phyloP scores from a whole-genome alignment of 225 moss, liverwort and hornwort genomes.

The Polytrichum formosum region DNA sequence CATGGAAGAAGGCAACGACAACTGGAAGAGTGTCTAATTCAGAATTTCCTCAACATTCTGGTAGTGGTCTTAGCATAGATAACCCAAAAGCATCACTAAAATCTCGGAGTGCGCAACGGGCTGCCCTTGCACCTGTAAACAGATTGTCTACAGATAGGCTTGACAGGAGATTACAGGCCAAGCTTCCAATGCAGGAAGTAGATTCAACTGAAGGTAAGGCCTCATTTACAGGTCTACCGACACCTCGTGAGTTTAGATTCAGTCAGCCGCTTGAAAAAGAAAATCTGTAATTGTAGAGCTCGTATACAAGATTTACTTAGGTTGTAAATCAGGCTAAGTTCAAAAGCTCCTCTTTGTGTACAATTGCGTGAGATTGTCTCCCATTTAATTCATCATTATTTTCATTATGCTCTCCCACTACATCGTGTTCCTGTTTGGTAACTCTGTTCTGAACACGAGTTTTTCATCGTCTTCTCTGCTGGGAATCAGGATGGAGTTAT shows the following conservation, averaged over 20 bases:
- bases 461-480: no score
- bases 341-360: conserved; percentile 20
- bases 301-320: not conserved
- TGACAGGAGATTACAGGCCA: conserved; percentile 46
- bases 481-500: no score
- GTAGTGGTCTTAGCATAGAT: conserved; percentile 18
- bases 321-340: conserved; percentile 23
- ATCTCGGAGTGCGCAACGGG: conserved; percentile 30
- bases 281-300: conserved; percentile 32
- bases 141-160: conserved; percentile 23
- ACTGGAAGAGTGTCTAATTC: conserved; percentile 21
- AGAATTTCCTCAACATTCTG: conserved; percentile 16
- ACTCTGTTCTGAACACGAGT: no score
- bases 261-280: conserved; percentile 38
- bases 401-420: no score
- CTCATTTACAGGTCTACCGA: conserved; percentile 17
- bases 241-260: conserved; percentile 30
- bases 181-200: conserved; percentile 6
- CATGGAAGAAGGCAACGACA: conserved; percentile 46
- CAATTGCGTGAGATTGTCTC: conserved; percentile 4
- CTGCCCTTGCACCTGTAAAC: conserved; percentile 44
- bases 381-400: not conserved
- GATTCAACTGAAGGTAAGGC: conserved; percentile 26
- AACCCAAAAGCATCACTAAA: conserved; percentile 24
- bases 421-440: no score